Conservation (phyloP, 2,329 filamentous ascomycete species). For the Didymella segeticola region DNA sequence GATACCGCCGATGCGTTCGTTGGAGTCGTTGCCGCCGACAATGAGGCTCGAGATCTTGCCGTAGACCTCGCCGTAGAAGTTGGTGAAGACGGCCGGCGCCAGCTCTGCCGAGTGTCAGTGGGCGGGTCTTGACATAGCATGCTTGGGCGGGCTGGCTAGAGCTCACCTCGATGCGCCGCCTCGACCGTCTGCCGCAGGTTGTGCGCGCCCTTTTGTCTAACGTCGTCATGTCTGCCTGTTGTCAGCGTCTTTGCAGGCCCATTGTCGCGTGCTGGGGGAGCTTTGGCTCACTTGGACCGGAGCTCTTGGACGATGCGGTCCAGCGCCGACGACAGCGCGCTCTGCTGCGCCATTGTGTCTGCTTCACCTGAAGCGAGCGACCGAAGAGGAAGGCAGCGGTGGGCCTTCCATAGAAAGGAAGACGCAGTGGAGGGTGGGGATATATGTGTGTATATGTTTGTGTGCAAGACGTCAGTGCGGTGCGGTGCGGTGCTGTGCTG, state of each 20-base stretch:
- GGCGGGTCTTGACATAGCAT: conserved; percentile 10
- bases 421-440: conserved; percentile 5
- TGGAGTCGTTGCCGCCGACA: conserved; percentile 82
- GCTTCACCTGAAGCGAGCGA: conserved; percentile 46
- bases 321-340: conserved; percentile 45
- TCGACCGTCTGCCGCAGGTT: conserved; percentile 53
- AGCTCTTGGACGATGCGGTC: conserved; percentile 65
- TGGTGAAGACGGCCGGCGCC: conserved; percentile 77
- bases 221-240: conserved; percentile 51
- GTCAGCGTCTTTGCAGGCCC: neutral
- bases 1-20: conserved; percentile 89
- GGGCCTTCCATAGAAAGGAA: conserved; percentile 45
- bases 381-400: conserved; percentile 28
- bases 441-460: neutral
- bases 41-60: conserved; percentile 74
- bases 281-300: conserved; percentile 60
- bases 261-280: conserved; percentile 1
- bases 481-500: no score
- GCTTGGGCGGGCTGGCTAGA: conserved; percentile 13
- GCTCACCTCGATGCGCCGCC: conserved; percentile 55
- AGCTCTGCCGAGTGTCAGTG: conserved; percentile 65
- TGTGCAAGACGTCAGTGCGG: no score
- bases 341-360: conserved; percentile 47
- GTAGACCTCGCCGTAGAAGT: conserved; percentile 72
- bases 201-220: conserved; percentile 53